Evolutionary conservation across 495 filamentous ascomycete genomes (phyloP), one percentile per base, ranked within the genome.

Genomic region (Aspergillus affinis): DNA sequence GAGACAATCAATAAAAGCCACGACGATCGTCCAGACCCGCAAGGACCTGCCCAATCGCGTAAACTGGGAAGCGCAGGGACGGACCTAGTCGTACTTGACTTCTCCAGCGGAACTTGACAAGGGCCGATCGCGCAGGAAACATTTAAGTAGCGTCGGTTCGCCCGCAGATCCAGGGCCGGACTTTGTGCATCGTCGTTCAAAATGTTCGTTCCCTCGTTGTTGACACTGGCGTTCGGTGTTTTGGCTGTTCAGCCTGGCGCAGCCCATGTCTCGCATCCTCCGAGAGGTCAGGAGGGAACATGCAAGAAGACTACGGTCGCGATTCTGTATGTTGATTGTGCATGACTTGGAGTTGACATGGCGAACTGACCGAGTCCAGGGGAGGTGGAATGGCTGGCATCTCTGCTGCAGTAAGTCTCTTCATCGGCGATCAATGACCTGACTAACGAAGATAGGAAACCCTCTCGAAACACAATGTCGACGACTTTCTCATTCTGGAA

Each of bases 401-500:
- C 36, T 85, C 87, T 5, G 88, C 88, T 29, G 88, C 88, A 29
- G 81, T 82, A 64, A 58, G 74, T 29, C 55, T 21, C 41, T 21
- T 19, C 21, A 41, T n/a, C 8, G 45, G 5, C 27, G 29, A 23
- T 9, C 21, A 10, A n/a, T 21, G 17, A 10, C 2, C 26, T 26
- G 52, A 23, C 29, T 61, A 13, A 66, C 32, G 47, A 23, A 15
- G 29, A 32, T 57, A 84, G 82, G 85, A 89, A 80, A 76, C 86
- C 6, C 69, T 91, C 6, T 73, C 77, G 15, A 86, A 90, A 61
- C 76, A 75, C 30, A 88, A 81, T 7, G 69, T 91, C 9, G 70
- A 79, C 29, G 87, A 91, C 64, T 91, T 91, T 63, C 47, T 89
- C 27, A 86, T 91, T 48, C 68, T 92, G 20, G 89, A 92, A 60